phyloP scores from a whole-genome alignment of 2,329 filamentous ascomycete species.

The Cryphonectria japonica region DNA sequence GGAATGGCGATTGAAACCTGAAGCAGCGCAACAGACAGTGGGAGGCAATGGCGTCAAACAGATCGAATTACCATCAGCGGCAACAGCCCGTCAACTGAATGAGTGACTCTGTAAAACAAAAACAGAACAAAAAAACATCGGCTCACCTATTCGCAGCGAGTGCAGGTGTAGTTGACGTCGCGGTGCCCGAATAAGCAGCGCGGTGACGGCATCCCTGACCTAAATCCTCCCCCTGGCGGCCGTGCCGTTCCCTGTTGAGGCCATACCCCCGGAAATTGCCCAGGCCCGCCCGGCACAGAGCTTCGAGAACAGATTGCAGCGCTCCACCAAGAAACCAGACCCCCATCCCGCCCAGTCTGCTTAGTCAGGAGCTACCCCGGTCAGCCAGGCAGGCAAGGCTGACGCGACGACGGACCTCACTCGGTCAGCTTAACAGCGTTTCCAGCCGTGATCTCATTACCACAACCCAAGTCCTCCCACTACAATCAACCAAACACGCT shows the following conservation, averaged over 20 bases:
- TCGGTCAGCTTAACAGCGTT: slow-evolving; percentile 18
- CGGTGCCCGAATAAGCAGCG: slow-evolving; percentile 16
- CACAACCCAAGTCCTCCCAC: slow-evolving; percentile 18
- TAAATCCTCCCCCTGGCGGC: slow-evolving; percentile 7
- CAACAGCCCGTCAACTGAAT: neutral
- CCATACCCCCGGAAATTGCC: slow-evolving; percentile 16
- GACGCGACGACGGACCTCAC: slow-evolving; percentile 36
- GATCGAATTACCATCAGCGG: neutral
- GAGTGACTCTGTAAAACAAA: neutral
- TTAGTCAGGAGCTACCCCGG: slow-evolving; percentile 32
- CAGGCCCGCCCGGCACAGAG: neutral
- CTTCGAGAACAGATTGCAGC: slow-evolving; percentile 12
- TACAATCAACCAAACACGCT: slow-evolving; percentile 29
- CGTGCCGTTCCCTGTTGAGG: neutral
- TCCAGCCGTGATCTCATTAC: slow-evolving; percentile 23
- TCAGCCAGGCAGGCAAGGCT: slow-evolving; percentile 53
- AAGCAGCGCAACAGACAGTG: neutral
- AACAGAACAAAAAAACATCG: neutral
- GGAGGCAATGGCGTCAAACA: neutral
- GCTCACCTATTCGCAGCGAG: neutral
- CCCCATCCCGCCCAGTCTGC: slow-evolving; percentile 23
- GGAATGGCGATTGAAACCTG: slow-evolving; percentile 29
- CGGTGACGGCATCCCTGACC: slow-evolving; percentile 27
- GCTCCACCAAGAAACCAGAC: neutral
- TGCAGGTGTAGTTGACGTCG: slow-evolving; percentile 7